Evolutionary conservation across 2,329 filamentous ascomycete species (phyloP).

Genomic region (Alternaria tenuissima): DNA sequence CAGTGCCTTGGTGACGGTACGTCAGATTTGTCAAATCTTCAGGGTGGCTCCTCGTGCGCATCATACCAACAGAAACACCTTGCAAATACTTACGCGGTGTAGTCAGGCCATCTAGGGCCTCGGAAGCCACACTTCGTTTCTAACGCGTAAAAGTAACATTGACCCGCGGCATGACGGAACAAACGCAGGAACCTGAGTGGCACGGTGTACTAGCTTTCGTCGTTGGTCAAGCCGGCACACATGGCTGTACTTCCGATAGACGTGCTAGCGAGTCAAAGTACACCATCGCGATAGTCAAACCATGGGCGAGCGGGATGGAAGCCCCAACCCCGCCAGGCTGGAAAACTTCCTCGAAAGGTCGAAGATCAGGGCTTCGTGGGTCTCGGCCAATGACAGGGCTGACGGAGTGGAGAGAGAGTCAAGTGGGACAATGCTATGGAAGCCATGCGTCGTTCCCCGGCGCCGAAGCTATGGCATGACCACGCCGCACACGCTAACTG

Average conservation of each 20-base stretch:
- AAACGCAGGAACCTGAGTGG: slow-evolving; percentile 21
- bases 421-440: slow-evolving; percentile 44
- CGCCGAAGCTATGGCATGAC: slow-evolving; percentile 42
- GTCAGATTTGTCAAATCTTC: slow-evolving; percentile 27
- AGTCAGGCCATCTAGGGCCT: slow-evolving; percentile 21
- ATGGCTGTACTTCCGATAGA: slow-evolving; percentile 15
- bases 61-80: slow-evolving; percentile 4
- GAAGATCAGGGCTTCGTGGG: slow-evolving; percentile 48
- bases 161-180: slow-evolving; percentile 18
- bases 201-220: slow-evolving; percentile 11
- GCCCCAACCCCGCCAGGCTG: slow-evolving; percentile 39
- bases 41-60: slow-evolving; percentile 10
- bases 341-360: slow-evolving; percentile 36
- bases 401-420: slow-evolving; percentile 41
- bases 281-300: slow-evolving; percentile 21
- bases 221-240: slow-evolving; percentile 19
- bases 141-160: slow-evolving; percentile 20
- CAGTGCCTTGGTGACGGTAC: slow-evolving; percentile 22
- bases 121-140: slow-evolving; percentile 8
- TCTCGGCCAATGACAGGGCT: slow-evolving; percentile 47
- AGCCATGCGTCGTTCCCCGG: slow-evolving; percentile 51
- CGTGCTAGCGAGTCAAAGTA: slow-evolving; percentile 31
- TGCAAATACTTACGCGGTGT: slow-evolving; percentile 21
- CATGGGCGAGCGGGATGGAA: slow-evolving; percentile 25
- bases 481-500: slow-evolving; percentile 31